Evolutionary conservation across 164 flowering plant genomes (phyloP), one percentile per base, ranked within the genome.

Genomic region (Stephania cephalantha): DNA sequence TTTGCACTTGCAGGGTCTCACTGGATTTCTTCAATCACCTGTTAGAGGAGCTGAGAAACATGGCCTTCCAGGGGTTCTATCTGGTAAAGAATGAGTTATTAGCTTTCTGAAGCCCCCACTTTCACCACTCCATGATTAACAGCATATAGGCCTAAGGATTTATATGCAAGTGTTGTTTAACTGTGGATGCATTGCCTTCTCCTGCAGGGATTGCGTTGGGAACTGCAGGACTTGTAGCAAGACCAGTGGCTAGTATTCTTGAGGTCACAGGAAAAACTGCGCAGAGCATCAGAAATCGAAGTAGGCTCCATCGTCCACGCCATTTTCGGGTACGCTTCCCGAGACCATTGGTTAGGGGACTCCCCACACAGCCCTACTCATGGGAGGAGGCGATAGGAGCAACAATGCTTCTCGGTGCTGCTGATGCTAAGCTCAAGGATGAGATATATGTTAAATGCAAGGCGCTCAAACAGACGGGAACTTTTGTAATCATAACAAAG

Each of bases 191-290:
- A 15, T 58, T 35, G 42, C 42, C 42, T 35, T 35, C 4, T 77
- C 70, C 46, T 79, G 79, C 91, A 95, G 99, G 99, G 73, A 78
- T 92, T 46, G 99, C 95, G 5, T 75, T 89, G 31, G 98, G 99
- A 69, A 79, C 95, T 44, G 90, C 98, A 1, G 97, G 98, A 68
- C 90, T 93, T 70, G 93, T 95, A 81, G 98, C 97, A 74, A 89
- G 87, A 81, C 98, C 99, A 20, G 91, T 93, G 78, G 99, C 97
- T 68, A 92, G 98, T 84, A 90, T 95, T 74, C 93, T 95, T 61
- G 96, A 95, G 79, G 95, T 90, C 53, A 91, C 99, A 22, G 97
- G 97, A 46, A 93, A 87, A 88, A 93, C 99, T 73, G 99, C 99
- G 11, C 97, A 88, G 73, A 93, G 99, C 83, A 95, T 95, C 72